Evolutionary conservation across 345 rosid genomes (phyloP).

Genomic region (Pseudoturritis turrita): DNA sequence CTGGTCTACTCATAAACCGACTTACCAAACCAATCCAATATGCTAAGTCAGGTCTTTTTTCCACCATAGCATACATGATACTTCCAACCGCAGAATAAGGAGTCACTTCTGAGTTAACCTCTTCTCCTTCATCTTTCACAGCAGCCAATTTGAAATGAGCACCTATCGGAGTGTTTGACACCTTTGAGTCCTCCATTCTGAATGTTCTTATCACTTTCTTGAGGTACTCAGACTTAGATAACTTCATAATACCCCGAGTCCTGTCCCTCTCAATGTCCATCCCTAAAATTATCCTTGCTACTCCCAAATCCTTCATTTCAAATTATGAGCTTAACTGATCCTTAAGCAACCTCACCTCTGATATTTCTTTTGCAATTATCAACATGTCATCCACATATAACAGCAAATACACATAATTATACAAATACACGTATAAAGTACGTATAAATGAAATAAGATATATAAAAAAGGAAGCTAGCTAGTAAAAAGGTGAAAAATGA

Average conservation of each 20-base stretch:
- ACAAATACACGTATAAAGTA: too few relatives aligned
- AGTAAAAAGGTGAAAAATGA: too few relatives aligned
- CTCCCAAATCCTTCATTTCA: background rate
- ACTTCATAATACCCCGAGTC: background rate
- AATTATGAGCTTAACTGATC: background rate
- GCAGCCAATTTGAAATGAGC: background rate
- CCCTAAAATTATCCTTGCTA: background rate
- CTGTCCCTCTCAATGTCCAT: background rate
- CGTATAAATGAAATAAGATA: too few relatives aligned
- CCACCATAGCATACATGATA: background rate
- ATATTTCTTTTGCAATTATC: background rate
- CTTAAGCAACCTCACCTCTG: background rate
- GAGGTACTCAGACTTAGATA: background rate
- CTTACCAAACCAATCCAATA: background rate
- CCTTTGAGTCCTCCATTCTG: background rate
- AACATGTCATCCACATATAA: background rate
- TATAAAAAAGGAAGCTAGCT: too few relatives aligned
- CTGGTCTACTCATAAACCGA: background rate
- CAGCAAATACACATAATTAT: too few relatives aligned
- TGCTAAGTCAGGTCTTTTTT: background rate
- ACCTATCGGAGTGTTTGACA: background rate
- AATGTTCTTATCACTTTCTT: background rate
- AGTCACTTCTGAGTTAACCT: too few relatives aligned
- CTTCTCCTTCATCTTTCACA: background rate
- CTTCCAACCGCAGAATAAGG: background rate